Percentiles rank a stretch among this genome's conserved stretches.
Conservation (phyloP, 805 yeast genomes). For the Candida pini region DNA sequence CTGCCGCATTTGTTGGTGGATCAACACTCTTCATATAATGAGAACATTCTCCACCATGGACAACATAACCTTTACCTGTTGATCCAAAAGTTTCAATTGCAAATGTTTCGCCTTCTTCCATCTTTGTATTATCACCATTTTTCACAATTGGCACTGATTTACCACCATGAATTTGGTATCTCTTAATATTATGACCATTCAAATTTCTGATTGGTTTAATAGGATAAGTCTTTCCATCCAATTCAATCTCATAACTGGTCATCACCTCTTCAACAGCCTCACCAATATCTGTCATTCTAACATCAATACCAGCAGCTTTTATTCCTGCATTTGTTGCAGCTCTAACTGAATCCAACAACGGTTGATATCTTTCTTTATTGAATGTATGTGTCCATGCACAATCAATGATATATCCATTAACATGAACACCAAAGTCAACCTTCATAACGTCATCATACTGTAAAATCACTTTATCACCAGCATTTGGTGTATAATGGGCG, state of each 20-base stretch:
- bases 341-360: conserved; percentile 73
- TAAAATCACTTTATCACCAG: conserved; percentile 81
- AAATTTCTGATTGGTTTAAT: conserved; percentile 87
- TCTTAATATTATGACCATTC: conserved; percentile 90
- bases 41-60: conserved; percentile 85
- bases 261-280: conserved; percentile 94
- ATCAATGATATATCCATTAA: conserved; percentile 89
- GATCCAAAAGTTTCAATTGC: conserved; percentile 98
- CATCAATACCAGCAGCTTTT: conserved; percentile 92
- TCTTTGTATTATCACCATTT: conserved; percentile 88
- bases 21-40: conserved; percentile 73
- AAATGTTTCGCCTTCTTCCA: conserved; percentile 98
- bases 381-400: conserved; percentile 92
- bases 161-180: conserved; percentile 85
- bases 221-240: conserved; percentile 79
- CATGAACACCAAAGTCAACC: conserved; percentile 95
- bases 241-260: conserved; percentile 93
- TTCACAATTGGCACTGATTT: conserved; percentile 95
- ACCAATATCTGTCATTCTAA: conserved; percentile 89
- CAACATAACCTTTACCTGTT: conserved; percentile 90
- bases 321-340: conserved; percentile 95
- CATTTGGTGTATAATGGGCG: conserved; percentile 96
- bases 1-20: conserved; percentile 42
- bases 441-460: conserved; percentile 90
- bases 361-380: conserved; percentile 70